Conservation (phyloP, 1,139 yeast species). For the Debaryomycetaceae sp. region DNA sequence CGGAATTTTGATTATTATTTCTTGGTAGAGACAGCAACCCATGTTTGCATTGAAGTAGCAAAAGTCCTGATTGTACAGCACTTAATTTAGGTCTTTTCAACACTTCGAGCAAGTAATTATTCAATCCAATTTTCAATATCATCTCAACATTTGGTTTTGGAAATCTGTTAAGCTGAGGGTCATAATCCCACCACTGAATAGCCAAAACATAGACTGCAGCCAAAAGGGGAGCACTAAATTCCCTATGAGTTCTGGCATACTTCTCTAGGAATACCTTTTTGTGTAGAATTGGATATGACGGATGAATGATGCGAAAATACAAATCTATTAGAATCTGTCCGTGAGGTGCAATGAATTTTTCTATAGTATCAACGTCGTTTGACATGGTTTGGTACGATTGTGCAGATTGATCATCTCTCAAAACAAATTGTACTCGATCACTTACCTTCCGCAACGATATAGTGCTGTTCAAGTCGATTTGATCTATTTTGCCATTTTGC, state of each 20-base stretch:
- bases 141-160: constrained; percentile 63
- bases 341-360: constrained; percentile 70
- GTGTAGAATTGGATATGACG: constrained; percentile 73
- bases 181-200: constrained; percentile 83
- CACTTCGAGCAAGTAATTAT: constrained; percentile 62
- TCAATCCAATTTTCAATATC: constrained; percentile 47
- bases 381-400: constrained; percentile 61
- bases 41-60: constrained; percentile 63
- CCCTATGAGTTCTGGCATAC: constrained; percentile 72
- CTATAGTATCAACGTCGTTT: constrained; percentile 67
- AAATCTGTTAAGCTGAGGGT: constrained; percentile 59
- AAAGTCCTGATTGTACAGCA: constrained; percentile 76
- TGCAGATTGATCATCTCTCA: constrained; percentile 70
- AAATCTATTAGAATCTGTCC: constrained; percentile 69
- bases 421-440: constrained; percentile 58
- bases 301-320: constrained; percentile 73
- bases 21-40: constrained; percentile 17
- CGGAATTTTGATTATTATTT: background rate
- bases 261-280: constrained; percentile 75
- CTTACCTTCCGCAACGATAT: constrained; percentile 67
- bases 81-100: constrained; percentile 72
- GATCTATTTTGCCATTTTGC: constrained; percentile 49
- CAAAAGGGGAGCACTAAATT: constrained; percentile 70
- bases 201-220: constrained; percentile 77
- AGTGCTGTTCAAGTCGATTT: constrained; percentile 55